Base-by-base conservation (phyloP, 2,329 filamentous ascomycete species). In the Parastagonospora avenae region DNA sequence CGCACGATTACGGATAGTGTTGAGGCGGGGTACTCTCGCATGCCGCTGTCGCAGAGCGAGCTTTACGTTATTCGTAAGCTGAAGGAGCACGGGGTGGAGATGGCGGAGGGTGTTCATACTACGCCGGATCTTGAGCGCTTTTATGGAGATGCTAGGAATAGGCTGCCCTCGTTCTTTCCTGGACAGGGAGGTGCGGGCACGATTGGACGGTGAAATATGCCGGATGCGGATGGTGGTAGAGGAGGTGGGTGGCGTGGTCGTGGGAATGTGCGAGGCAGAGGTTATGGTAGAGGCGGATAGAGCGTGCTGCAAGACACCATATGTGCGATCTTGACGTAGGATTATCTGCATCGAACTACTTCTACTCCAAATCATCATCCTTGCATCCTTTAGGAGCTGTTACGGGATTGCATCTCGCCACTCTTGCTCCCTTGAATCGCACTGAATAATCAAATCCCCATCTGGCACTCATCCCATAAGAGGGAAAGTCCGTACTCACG, bases 401-500 rank as follows among this genome's bases (percentile, higher is more conserved):
- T 0, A 75, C 60, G 4, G 72, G 72, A 57, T 76, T 76, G 50
- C 74, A 76, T 41, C 66, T 67, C 19, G 69, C 73, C 2, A 71
- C 68, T 42, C 54, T 60, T 4, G 62, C 63, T 1, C 52, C 60
- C 15, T 64, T 59, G 19, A 75, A 48, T 45, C 60, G 59, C n/a
- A 68, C 75, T 4, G 68, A 76, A 57, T 80, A 82, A 51, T 81
- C 79, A 54, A 76, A 76, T 14, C 73, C 74, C 73, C 77, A 82
- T 27, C 79, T 68, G 39, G 74, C 68, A 38, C 72, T 75, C 77
- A 79, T 76, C 0, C 79, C 79, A 54, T 76, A 78, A 1, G 60
- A 70, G 6, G 78, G 78, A 47, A 75, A 82, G 55, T 82, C 79
- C 0, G 78, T 81, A 29, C 75, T 78, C 1, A 81, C 77, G 48